Conservation (phyloP, 495 filamentous ascomycete species). For the Ascodesmis nigricans region DNA sequence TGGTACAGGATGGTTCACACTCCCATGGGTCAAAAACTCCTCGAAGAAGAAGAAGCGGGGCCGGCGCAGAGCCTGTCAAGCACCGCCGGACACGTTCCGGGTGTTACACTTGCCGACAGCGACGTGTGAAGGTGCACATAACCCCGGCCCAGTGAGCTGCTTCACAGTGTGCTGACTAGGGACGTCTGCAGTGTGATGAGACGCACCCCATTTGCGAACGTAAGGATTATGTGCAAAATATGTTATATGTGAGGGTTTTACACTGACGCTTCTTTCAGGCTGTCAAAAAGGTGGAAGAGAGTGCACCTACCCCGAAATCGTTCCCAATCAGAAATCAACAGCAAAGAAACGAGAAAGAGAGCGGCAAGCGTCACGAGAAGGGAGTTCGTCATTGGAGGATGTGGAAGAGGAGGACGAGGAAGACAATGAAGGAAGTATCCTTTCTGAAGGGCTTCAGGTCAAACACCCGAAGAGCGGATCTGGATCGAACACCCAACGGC, state of each 20-base stretch:
- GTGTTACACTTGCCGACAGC: conserved; percentile 77
- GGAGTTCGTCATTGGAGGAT: conserved; percentile 21
- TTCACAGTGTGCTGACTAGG: conserved; percentile 1
- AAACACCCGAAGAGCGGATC: conserved; percentile 16
- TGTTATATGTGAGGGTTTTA: conserved; percentile 4
- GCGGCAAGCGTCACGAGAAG: conserved; percentile 14
- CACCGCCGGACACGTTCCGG: conserved; percentile 83
- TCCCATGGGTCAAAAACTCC: conserved; percentile 28
- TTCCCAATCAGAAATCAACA: conserved; percentile 13
- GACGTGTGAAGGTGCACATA: conserved; percentile 59
- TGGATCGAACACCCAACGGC: too few relatives aligned
- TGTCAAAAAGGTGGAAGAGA: conserved; percentile 22
- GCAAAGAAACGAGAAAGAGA: conserved; percentile 13
- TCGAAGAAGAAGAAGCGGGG: conserved; percentile 34
- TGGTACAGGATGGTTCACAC: conserved; percentile 15
- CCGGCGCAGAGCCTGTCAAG: conserved; percentile 59
- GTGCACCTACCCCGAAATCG: conserved; percentile 21
- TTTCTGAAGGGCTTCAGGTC: conserved; percentile 9
- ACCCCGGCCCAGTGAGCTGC: conserved; percentile 1
- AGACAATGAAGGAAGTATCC: conserved; percentile 11
- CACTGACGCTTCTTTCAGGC: conserved; percentile 13
- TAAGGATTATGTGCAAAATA: conserved; percentile 24
- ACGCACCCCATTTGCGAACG: conserved; percentile 67
- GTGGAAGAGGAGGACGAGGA: conserved; percentile 22
- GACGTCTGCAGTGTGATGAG: conserved; percentile 58